Conservation (phyloP, 371 early-diverging fungal species). For the Rhizopus stolonifer region DNA sequence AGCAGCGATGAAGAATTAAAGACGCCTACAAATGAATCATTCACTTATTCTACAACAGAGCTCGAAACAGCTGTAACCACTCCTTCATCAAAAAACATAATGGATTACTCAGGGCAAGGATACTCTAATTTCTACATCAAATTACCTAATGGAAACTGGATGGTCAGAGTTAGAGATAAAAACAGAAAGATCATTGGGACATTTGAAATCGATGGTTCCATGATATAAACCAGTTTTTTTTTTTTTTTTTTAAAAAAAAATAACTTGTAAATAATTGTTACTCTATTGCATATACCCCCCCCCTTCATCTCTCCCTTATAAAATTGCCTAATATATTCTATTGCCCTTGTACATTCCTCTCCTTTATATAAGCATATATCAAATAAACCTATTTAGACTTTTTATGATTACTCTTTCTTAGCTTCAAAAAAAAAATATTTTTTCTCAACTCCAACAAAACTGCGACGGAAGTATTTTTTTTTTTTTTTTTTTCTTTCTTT, state of each 20-base stretch:
- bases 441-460: too few relatives aligned
- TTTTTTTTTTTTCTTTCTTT: too few relatives aligned
- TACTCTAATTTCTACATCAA: constrained; percentile 41
- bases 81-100: neutral
- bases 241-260: too few relatives aligned
- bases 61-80: neutral
- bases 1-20: constrained; percentile 2
- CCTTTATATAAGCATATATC: too few relatives aligned
- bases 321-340: too few relatives aligned
- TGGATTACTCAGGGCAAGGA: constrained; percentile 12
- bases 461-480: too few relatives aligned
- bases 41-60: neutral
- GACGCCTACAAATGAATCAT: neutral
- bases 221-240: constrained; percentile 22
- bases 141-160: constrained; percentile 39
- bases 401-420: too few relatives aligned
- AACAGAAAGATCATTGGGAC: constrained; percentile 38
- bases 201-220: constrained; percentile 34
- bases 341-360: too few relatives aligned
- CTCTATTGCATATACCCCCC: neutral
- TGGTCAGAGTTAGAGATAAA: constrained; percentile 28
- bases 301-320: too few relatives aligned
- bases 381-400: too few relatives aligned
- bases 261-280: neutral
- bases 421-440: too few relatives aligned